Percentiles rank a stretch among this genome's conserved stretches.
Conservation (phyloP, 176 grass and related monocot species). For the Phyllostachys edulis region DNA sequence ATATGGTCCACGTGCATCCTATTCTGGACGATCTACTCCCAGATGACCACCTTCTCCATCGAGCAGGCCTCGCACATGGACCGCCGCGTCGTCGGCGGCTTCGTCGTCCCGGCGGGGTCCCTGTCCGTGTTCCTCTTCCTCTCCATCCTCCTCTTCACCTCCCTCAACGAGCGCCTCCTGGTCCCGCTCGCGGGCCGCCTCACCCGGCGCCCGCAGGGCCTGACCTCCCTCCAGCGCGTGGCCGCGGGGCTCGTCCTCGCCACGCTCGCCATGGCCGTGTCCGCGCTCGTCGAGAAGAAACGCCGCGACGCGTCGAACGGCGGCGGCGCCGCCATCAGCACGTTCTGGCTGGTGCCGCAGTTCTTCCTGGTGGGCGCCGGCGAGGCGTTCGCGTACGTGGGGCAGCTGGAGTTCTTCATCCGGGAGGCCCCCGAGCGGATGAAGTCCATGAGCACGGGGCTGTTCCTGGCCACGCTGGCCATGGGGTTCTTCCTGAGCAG, state of each 20-base stretch:
- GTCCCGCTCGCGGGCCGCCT: constrained; percentile 44
- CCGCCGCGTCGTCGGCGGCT: constrained; percentile 7
- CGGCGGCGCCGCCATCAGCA: constrained; percentile 4
- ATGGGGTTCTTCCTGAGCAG: constrained; percentile 72
- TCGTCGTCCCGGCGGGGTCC: constrained; percentile 49
- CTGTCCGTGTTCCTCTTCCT: constrained; percentile 62
- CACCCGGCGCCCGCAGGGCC: constrained; percentile 40
- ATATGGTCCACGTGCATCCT: constrained; percentile 65
- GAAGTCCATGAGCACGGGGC: constrained; percentile 74
- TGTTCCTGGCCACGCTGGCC: constrained; percentile 52
- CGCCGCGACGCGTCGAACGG: not conserved
- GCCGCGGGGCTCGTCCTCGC: constrained; percentile 48
- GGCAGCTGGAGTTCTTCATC: constrained; percentile 76
- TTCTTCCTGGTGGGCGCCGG: constrained; percentile 66
- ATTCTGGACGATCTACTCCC: constrained; percentile 67
- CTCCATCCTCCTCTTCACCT: constrained; percentile 66
- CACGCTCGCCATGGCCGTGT: constrained; percentile 49
- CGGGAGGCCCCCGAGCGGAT: constrained; percentile 57
- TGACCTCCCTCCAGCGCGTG: constrained; percentile 56
- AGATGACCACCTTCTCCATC: constrained; percentile 66
- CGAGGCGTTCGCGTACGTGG: constrained; percentile 74
- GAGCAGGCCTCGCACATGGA: constrained; percentile 63
- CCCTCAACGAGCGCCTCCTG: constrained; percentile 62
- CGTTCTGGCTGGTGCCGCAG: constrained; percentile 62
- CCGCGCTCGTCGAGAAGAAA: constrained; percentile 45